Percentiles rank a stretch among this genome's conserved stretches.
Evolutionary conservation across 2,329 filamentous ascomycete genomes (phyloP).

Genomic region (Cordyceps tenuipes): DNA sequence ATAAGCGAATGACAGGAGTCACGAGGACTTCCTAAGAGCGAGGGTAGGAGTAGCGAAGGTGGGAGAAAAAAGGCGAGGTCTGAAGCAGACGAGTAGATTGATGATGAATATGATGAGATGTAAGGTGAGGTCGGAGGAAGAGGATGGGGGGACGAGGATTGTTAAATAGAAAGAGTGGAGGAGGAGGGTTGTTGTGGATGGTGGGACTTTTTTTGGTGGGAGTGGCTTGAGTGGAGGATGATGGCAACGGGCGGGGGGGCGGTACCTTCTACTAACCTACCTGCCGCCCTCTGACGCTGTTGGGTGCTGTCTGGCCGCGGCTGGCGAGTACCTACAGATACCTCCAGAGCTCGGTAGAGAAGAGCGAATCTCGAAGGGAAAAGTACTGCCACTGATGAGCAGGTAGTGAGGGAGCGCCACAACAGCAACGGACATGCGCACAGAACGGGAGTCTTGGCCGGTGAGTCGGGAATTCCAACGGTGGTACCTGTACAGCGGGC

Average conservation of each 20-base stretch:
- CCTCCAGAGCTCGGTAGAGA: too few relatives aligned
- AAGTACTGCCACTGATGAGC: too few relatives aligned
- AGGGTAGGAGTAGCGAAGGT: slow-evolving; percentile 24
- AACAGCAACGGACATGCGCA: neutral
- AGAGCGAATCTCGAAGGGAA: too few relatives aligned
- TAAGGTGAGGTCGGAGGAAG: slow-evolving; percentile 16
- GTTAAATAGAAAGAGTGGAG: slow-evolving; percentile 11
- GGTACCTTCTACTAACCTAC: neutral
- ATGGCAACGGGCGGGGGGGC: neutral
- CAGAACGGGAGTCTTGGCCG: neutral
- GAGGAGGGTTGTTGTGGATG: neutral
- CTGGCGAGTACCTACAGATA: neutral
- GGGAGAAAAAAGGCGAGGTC: slow-evolving; percentile 40
- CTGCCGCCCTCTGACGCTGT: neutral
- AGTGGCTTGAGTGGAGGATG: neutral
- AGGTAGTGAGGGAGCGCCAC: too few relatives aligned
- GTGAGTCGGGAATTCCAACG: neutral
- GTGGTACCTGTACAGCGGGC: too few relatives aligned
- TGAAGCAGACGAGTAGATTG: slow-evolving; percentile 7
- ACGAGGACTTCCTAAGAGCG: slow-evolving; percentile 59
- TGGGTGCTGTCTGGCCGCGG: neutral
- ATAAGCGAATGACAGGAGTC: slow-evolving; percentile 67
- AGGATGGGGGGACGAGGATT: slow-evolving; percentile 12
- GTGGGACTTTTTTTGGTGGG: neutral
- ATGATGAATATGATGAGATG: slow-evolving; percentile 13